Base-by-base conservation (phyloP, 768 basidiomycete genomes). In the Collybia sordida region DNA sequence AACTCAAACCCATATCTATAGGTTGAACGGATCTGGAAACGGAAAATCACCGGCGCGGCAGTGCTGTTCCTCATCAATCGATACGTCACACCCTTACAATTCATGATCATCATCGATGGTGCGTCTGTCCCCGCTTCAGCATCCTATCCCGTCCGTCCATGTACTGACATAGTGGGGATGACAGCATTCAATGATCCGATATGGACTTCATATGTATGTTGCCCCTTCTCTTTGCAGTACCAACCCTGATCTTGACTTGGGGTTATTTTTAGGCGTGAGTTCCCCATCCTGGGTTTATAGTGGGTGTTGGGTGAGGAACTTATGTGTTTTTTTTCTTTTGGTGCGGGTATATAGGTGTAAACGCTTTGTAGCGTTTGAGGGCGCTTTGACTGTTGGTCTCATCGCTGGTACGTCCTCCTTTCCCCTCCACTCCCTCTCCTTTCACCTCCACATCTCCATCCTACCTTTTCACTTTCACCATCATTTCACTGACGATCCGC, bases 1-100 rank as follows among this genome's bases (percentile, higher is more conserved):
- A n/a, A n/a, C n/a, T n/a, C n/a, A n/a, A n/a, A n/a, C n/a, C n/a
- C n/a, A n/a, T n/a, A n/a, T n/a, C n/a, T n/a, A n/a, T n/a, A n/a
- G 65, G 60, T 65, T 38, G 62, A 64, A 14, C 51, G 64, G 4
- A 60, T 68, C 6, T 68, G 67, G 67, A 59, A 58, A 31, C 55
- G 42, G 31, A 61, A 50, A 37, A 24, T 64, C 7, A 62, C 61
- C 9, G 59, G 58, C 2, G 64, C 54, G 4, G 55, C 60, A 0
- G 28, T 64, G 3, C 31, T 31, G 14, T 31, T 31, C 11, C 31
- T 31, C 31, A 31, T 68, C 18, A 67, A 65, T 48, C 60, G 67
- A 8, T 68, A 67, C 51, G 45, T 57, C 27, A 65, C 63, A 8
- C 62, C 62, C 4, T 31, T 65, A 0, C 59, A 64, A 34, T 66